Evolutionary conservation across 2,329 filamentous ascomycete species (phyloP).

Genomic region (Nannizziopsis arthrosporioides): DNA sequence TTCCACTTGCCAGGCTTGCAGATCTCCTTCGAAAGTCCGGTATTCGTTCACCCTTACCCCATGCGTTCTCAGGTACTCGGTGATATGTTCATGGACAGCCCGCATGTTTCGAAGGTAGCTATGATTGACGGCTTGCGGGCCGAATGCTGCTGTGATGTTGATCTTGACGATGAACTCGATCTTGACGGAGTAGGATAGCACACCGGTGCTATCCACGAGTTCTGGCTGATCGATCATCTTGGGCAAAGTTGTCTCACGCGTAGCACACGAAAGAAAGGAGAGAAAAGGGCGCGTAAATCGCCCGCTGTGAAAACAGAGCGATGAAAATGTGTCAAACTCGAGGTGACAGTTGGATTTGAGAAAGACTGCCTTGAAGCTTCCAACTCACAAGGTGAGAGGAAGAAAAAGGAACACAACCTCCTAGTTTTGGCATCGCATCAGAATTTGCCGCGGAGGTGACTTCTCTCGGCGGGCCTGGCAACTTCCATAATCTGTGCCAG

Average conservation of each 20-base stretch:
- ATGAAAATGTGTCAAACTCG: background rate
- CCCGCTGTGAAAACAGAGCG: background rate
- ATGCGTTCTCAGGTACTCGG: slow-evolving; percentile 5
- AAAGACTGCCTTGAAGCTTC: background rate
- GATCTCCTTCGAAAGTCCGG: background rate
- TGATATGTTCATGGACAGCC: slow-evolving; percentile 11
- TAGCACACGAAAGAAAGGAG: background rate
- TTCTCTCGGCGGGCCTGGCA: slow-evolving; percentile 1
- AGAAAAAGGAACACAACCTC: background rate
- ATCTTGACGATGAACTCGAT: slow-evolving; percentile 16
- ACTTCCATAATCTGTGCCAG: background rate
- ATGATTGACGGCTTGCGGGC: background rate
- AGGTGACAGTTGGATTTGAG: background rate
- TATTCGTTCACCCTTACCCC: slow-evolving; percentile 13
- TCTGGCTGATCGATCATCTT: background rate
- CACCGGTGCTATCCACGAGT: background rate
- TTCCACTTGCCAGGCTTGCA: slow-evolving; percentile 13
- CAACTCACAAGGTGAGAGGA: slow-evolving; percentile 1
- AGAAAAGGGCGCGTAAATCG: background rate
- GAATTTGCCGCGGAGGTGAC: background rate
- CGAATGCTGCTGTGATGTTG: slow-evolving; percentile 2
- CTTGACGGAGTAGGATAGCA: slow-evolving; percentile 13
- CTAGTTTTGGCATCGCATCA: background rate
- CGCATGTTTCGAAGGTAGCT: slow-evolving; percentile 1
- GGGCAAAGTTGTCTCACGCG: background rate